A percentile compares a stretch with the other conserved stretches of the same genome.
Conservation (phyloP, 441 rosid species). For the Aquilaria agallochum region DNA sequence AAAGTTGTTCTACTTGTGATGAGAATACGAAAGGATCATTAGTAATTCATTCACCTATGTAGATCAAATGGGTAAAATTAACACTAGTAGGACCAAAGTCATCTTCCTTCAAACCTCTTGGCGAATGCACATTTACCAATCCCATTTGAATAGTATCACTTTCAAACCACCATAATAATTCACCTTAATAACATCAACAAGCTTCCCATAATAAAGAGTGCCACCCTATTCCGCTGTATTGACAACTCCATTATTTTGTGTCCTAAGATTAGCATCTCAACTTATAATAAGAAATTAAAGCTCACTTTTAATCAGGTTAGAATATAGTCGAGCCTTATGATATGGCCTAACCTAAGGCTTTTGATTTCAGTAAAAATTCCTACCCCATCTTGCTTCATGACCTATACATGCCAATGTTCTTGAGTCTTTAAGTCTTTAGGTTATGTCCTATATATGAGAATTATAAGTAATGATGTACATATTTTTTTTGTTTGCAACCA, state of each 20-base stretch:
- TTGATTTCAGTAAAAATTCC: too few relatives aligned
- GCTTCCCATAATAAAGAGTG: neutral
- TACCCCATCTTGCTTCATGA: too few relatives aligned
- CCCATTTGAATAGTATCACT: neutral
- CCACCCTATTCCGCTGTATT: neutral
- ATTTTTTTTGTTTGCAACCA: too few relatives aligned
- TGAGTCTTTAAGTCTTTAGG: too few relatives aligned
- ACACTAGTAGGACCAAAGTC: neutral
- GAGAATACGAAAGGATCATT: slow-evolving; percentile 1
- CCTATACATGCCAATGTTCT: too few relatives aligned
- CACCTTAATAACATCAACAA: neutral
- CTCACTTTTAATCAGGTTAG: neutral
- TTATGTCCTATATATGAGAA: too few relatives aligned
- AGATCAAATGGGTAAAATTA: slow-evolving; percentile 6
- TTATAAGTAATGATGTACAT: too few relatives aligned
- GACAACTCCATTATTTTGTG: neutral
- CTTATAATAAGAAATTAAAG: neutral
- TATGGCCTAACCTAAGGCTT: too few relatives aligned
- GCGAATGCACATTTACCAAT: slow-evolving; percentile 7
- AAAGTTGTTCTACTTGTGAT: too few relatives aligned
- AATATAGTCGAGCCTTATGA: neutral
- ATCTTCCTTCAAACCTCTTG: neutral
- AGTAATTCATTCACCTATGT: neutral
- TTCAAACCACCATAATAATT: neutral
- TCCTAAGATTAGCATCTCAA: neutral